These are phyloP conservation scores for Nannizziopsis arthrosporioides DNA, from an alignment of 2,329 filamentous ascomycete genomes.

Conservation along the genomic window DNA sequence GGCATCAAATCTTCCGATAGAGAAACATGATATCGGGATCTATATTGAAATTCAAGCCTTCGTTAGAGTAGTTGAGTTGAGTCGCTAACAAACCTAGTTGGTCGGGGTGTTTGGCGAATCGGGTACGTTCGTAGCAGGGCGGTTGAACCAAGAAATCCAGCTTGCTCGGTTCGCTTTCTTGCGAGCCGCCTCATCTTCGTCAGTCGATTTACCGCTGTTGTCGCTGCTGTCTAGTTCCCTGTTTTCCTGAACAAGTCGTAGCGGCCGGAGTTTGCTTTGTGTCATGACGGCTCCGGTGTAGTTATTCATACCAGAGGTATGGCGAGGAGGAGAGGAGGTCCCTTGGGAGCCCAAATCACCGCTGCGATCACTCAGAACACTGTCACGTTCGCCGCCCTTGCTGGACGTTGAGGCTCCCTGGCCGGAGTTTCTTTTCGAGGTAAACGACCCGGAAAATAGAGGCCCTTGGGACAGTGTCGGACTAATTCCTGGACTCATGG, in stretches of 20 bases:
- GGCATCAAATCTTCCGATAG: conserved; percentile 4
- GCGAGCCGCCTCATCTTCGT: conserved; percentile 35
- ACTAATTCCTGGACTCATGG: conserved; percentile 42
- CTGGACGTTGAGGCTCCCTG: conserved; percentile 43
- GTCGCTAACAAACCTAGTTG: background rate
- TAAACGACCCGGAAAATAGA: conserved; percentile 35
- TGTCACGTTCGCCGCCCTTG: conserved; percentile 42
- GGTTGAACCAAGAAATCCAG: conserved; percentile 39
- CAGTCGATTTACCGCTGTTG: conserved; percentile 34
- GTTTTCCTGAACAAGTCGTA: conserved; percentile 78
- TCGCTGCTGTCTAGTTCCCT: conserved; percentile 28
- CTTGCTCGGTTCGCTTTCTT: conserved; percentile 37
- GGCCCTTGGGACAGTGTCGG: conserved; percentile 38
- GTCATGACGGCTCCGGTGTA: conserved; percentile 54
- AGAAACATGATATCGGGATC: conserved; percentile 1
- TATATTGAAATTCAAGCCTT: background rate
- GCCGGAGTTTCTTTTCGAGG: conserved; percentile 36
- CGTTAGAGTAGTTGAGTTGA: background rate
- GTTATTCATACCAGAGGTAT: conserved; percentile 56
- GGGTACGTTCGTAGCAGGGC: conserved; percentile 18
- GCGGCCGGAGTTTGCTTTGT: conserved; percentile 65
- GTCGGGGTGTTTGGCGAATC: conserved; percentile 3
- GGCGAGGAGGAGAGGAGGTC: conserved; percentile 46
- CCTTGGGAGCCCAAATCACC: conserved; percentile 36
- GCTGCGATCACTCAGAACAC: conserved; percentile 39